Evolutionary conservation across 73 alveolate genomes (phyloP), one percentile per base, ranked within the genome.

Genomic region (Uronychia binucleata): DNA sequence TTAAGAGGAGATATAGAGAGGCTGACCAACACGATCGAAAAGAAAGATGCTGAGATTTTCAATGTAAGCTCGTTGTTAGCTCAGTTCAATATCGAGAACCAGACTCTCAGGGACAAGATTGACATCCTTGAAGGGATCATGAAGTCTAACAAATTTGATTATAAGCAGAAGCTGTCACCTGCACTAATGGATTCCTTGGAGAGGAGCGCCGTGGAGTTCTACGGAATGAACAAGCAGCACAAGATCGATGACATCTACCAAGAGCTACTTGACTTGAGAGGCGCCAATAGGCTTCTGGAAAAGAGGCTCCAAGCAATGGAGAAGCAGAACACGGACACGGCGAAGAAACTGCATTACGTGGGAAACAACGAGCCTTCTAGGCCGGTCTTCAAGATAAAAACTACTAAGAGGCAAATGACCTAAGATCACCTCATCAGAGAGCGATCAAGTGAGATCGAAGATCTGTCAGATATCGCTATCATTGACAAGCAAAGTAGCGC

Each of bases 111-210:
- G 32, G 96, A 90, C n/a, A 60, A 93, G 75, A 59, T 90, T 1
- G 96, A 90, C n/a, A 77, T 90, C 28, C 81, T 90, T 0, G 92
- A 86, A 76, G 87, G 87, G 11, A 86, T 86, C 13, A 26, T 86
- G 78, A 79, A 58, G 57, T 78, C 59, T 33, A 86, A 78, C 58
- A 28, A 81, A 8, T 29, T 46, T 0, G 34, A 60, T 31, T 59
- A 58, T 30, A 81, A 86, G 13, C 59, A 34, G 57, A 19, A 57
- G 75, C 35, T 34, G 85, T 77, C 46, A 84, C 76, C 28, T 77
- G 75, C 81, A 34, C 19, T 29, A n/a, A 34, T 46, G 34, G 34
- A 31, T 8, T 8, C 19, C 87, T 26, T 46, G 34, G 79, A n/a
- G 13, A 86, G 30, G 28, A 74, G 75, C 34, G 30, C 80, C 26